Evolutionary conservation across 2,329 filamentous ascomycete genomes (phyloP), one percentile per base, ranked within the genome.

Genomic region (Xylariaceae sp.): DNA sequence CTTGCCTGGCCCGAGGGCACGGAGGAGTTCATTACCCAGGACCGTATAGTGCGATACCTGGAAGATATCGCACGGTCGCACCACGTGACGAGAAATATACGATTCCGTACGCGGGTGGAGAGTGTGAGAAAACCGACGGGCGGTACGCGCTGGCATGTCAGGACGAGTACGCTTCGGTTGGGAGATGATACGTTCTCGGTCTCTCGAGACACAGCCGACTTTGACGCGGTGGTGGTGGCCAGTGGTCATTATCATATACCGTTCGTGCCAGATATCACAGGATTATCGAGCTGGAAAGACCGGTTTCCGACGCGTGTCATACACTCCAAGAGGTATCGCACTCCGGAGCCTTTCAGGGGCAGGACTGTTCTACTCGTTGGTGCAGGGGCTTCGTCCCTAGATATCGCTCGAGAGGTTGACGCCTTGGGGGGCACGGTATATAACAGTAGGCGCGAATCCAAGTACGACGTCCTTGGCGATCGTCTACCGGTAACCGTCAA

Each of bases 261-360:
- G 0, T 73, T 71, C 40, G 62, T 85, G 1, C 82, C 83, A 0
- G 66, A 73, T 28, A 71, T 82, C 3, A 59, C 67, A 0, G 83
- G 83, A 0, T 64, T 85, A 3, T 56, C 64, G 17, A 64, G 65
- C 12, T 84, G 75, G 76, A 76, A 81, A 51, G 36, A 58, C 9
- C 50, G 53, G 3, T 78, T 74, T 45, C 73, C 76, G 0, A 65
- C 64, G 0, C 52, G 63, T 3, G 69, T 86, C 14, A 69, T 68
- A 3, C 83, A 86, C 53, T 87, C 85, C 0, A 90, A 88, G 55
- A 74, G 74, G 45, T 92, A 87, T 52, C 74, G 85, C 7, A 71
- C 63, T 0, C 75, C 85, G 0, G 68, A 77, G 12, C 54, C 65
- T 1, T 88, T 78, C 51, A 56, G 56, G 3, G 69, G 66, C 24